phyloP scores from a whole-genome alignment of 805 yeast genomes.

The Candida nonsorbophila region DNA sequence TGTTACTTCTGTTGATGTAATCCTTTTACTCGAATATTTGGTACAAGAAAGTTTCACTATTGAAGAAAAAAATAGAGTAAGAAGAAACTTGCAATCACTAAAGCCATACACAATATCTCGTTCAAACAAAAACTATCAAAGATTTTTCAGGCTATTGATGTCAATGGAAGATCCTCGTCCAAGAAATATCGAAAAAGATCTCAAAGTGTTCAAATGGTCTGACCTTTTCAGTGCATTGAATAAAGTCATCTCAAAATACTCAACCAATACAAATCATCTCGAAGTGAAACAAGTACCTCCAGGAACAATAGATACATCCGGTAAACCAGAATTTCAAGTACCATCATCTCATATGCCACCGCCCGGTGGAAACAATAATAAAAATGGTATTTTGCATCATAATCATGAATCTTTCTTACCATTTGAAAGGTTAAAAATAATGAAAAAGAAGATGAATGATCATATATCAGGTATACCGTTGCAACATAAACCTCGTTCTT shows the following conservation, averaged over 20 bases:
- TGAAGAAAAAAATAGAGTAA: constrained; percentile 65
- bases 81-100: constrained; percentile 61
- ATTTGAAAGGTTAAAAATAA: constrained; percentile 18
- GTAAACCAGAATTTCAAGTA: not conserved
- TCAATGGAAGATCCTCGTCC: constrained; percentile 59
- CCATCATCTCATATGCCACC: no score
- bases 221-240: constrained; percentile 47
- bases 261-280: no score
- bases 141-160: constrained; percentile 45
- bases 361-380: no score
- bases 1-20: constrained; percentile 64
- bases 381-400: no score
- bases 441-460: constrained; percentile 13
- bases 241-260: constrained; percentile 57
- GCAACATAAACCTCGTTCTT: constrained; percentile 8
- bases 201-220: constrained; percentile 61
- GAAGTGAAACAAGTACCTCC: no score
- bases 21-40: constrained; percentile 50
- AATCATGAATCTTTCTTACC: constrained; percentile 18
- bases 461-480: constrained; percentile 1
- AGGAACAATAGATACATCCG: no score
- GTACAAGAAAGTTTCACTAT: constrained; percentile 52
- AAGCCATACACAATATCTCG: constrained; percentile 58
- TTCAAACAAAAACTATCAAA: constrained; percentile 23
- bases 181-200: constrained; percentile 64